These are phyloP conservation scores for Brettanomyces bruxellensis DNA, from an alignment of 805 yeast genomes.

Conservation along the genomic window DNA sequence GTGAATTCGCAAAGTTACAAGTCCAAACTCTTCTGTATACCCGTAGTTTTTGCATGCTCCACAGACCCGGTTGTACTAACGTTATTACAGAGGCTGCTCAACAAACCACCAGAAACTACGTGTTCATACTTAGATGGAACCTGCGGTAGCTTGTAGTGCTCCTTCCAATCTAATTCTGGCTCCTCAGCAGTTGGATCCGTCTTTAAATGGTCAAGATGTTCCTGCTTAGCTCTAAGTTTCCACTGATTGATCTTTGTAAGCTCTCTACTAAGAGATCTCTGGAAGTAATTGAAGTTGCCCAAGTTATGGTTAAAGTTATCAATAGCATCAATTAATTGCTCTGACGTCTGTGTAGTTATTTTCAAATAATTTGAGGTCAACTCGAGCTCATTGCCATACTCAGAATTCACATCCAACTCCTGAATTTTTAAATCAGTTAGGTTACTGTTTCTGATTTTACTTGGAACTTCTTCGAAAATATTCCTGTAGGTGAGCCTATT, in stretches of 20 bases:
- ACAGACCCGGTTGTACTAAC: slow-evolving; percentile 63
- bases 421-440: slow-evolving; percentile 35
- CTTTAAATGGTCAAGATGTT: slow-evolving; percentile 52
- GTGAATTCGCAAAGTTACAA: slow-evolving; percentile 6
- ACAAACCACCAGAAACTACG: slow-evolving; percentile 57
- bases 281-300: slow-evolving; percentile 73
- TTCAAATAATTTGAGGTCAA: slow-evolving; percentile 33
- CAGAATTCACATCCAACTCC: slow-evolving; percentile 9
- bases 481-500: slow-evolving; percentile 54
- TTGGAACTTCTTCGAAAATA: slow-evolving; percentile 64
- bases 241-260: slow-evolving; percentile 61
- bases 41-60: slow-evolving; percentile 54
- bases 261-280: slow-evolving; percentile 67
- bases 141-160: slow-evolving; percentile 54
- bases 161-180: slow-evolving; percentile 50
- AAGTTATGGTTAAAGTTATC: slow-evolving; percentile 74
- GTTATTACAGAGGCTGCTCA: slow-evolving; percentile 62
- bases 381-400: slow-evolving; percentile 22
- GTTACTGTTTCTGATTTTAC: slow-evolving; percentile 58
- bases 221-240: slow-evolving; percentile 61
- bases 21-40: slow-evolving; percentile 44
- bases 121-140: slow-evolving; percentile 73
- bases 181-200: slow-evolving; percentile 40
- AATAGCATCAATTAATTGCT: slow-evolving; percentile 55
- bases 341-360: slow-evolving; percentile 38